phyloP scores from a whole-genome alignment of 164 flowering plant genomes.

The Echeveria elegans region DNA sequence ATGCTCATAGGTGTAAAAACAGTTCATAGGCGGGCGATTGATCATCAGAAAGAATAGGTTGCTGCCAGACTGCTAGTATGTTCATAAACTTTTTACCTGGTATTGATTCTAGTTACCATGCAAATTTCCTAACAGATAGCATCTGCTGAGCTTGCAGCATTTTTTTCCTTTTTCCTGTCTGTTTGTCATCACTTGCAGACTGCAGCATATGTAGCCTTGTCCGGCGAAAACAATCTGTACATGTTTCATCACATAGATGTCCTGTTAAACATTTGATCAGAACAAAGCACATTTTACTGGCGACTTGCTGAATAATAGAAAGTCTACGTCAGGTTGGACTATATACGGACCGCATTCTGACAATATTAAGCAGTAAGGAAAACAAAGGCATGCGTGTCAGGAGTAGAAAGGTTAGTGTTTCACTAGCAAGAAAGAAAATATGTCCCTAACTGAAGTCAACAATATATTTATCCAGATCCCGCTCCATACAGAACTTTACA shows the following conservation, averaged over 20 bases:
- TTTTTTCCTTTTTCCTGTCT: not conserved
- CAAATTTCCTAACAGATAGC: not conserved
- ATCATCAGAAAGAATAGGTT: constrained; percentile 22
- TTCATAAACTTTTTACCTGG: not conserved
- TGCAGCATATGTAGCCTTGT: not conserved
- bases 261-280: too few species aligned
- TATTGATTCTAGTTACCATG: not conserved
- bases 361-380: not conserved
- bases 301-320: too few species aligned
- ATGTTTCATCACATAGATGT: not conserved
- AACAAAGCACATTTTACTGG: too few species aligned
- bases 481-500: too few species aligned
- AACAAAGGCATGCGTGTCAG: too few species aligned
- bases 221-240: not conserved
- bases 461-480: too few species aligned
- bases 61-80: not conserved
- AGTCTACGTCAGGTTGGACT: too few species aligned
- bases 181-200: too few species aligned
- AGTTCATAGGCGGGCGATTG: constrained; percentile 19
- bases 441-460: too few species aligned
- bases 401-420: too few species aligned
- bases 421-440: too few species aligned
- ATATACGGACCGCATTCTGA: too few species aligned
- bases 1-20: constrained; percentile 18
- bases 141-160: not conserved